Evolutionary conservation across 208 protist genomes (phyloP).

Genomic region (Phytomonas sp.): DNA sequence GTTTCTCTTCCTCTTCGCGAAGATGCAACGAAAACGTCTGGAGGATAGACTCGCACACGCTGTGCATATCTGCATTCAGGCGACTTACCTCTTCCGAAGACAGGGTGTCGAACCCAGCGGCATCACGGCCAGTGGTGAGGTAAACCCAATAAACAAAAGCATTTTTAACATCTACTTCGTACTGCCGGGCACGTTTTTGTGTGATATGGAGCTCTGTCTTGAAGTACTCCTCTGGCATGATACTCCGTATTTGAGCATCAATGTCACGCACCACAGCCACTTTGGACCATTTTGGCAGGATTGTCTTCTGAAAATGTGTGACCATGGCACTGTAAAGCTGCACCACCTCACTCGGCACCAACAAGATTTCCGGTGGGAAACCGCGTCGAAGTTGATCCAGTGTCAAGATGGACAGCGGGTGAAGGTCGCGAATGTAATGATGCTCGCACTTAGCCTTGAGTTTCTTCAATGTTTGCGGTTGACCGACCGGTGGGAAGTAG

Average conservation of each 20-base stretch:
- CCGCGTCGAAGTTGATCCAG: slow-evolving; percentile 66
- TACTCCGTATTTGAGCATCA: slow-evolving; percentile 26
- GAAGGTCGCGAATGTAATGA: slow-evolving; percentile 68
- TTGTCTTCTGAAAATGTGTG: slow-evolving; percentile 27
- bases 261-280: slow-evolving; percentile 37
- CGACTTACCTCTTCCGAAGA: slow-evolving; percentile 22
- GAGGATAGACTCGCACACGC: slow-evolving; percentile 46
- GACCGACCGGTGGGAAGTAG: slow-evolving; percentile 61
- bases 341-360: slow-evolving; percentile 85
- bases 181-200: slow-evolving; percentile 67
- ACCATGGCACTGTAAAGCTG: slow-evolving; percentile 74
- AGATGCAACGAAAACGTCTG: slow-evolving; percentile 63
- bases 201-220: slow-evolving; percentile 72
- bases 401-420: slow-evolving; percentile 83
- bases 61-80: slow-evolving; percentile 48
- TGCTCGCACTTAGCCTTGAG: slow-evolving; percentile 51
- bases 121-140: slow-evolving; percentile 31
- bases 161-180: slow-evolving; percentile 81
- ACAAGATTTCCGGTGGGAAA: slow-evolving; percentile 83
- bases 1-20: slow-evolving; percentile 51
- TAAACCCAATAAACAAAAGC: slow-evolving; percentile 73
- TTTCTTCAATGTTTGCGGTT: slow-evolving; percentile 50
- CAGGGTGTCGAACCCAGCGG: slow-evolving; percentile 27
- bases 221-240: slow-evolving; percentile 82
- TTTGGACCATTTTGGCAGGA: slow-evolving; percentile 35